Evolutionary conservation across 495 filamentous ascomycete species (phyloP).

Genomic region (Venustampulla echinocandica): DNA sequence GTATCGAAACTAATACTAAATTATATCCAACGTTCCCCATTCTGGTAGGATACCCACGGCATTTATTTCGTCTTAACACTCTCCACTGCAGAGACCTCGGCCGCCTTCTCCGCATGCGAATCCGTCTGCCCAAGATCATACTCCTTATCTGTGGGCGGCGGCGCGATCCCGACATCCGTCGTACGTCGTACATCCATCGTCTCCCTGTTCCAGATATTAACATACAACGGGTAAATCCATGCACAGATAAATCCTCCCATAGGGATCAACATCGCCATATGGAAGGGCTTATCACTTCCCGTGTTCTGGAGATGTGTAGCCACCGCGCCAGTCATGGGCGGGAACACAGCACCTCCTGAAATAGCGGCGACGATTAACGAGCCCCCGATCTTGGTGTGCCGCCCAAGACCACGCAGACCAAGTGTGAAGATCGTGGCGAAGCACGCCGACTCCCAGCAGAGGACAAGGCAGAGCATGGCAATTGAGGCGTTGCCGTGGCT

Average conservation of each 20-base stretch:
- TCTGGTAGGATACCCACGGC: too few relatives aligned
- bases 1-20: too few relatives aligned
- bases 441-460: conserved; percentile 52
- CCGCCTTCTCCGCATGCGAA: neutral
- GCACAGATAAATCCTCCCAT: conserved; percentile 33
- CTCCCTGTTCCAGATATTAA: conserved; percentile 38
- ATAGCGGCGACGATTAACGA: conserved; percentile 55
- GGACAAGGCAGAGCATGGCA: conserved; percentile 51
- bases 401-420: conserved; percentile 56
- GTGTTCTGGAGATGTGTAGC: conserved; percentile 4
- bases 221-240: conserved; percentile 39
- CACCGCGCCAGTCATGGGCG: conserved; percentile 51
- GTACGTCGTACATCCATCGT: conserved; percentile 38
- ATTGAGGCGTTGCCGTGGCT: conserved; percentile 43
- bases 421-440: conserved; percentile 66
- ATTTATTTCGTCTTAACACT: too few relatives aligned
- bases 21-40: too few relatives aligned
- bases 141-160: conserved; percentile 1
- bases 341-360: conserved; percentile 55
- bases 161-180: conserved; percentile 28
- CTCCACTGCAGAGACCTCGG: too few relatives aligned
- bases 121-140: neutral
- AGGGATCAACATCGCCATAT: conserved; percentile 37
- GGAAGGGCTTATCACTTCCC: conserved; percentile 11
- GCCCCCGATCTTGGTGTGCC: conserved; percentile 59